A percentile compares a stretch with the other conserved stretches of the same genome.
phyloP scores from a whole-genome alignment of 139 green algal genomes.

The Chlorella sp. region DNA sequence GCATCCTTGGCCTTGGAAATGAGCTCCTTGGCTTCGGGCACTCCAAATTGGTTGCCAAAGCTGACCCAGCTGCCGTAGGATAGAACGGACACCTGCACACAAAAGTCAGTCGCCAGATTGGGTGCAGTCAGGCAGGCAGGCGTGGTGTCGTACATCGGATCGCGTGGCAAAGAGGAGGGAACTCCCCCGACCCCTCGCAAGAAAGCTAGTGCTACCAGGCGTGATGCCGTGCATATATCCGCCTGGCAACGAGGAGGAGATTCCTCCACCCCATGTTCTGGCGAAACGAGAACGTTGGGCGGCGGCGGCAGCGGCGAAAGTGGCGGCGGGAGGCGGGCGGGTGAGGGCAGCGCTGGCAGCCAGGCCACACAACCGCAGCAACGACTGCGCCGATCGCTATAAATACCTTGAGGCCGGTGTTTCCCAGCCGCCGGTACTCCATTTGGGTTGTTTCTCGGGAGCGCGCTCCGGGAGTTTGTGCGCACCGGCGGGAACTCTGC shows the following conservation, averaged over 20 bases:
- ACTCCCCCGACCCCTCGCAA: too few relatives aligned
- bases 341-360: background rate
- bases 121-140: background rate
- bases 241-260: background rate
- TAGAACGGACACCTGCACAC: constrained; percentile 66
- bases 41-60: constrained; percentile 64
- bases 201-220: too few relatives aligned
- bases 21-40: constrained; percentile 71
- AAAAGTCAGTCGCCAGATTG: background rate
- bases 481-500: too few relatives aligned
- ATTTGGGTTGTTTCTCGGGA: constrained; percentile 33
- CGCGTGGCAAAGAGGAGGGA: background rate
- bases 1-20: constrained; percentile 58
- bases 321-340: background rate
- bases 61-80: constrained; percentile 77
- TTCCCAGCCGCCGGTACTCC: constrained; percentile 69
- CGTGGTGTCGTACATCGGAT: background rate
- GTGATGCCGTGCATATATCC: too few relatives aligned
- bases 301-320: background rate
- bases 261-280: too few relatives aligned
- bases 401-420: constrained; percentile 62
- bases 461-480: too few relatives aligned
- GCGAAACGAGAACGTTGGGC: too few relatives aligned
- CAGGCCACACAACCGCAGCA: background rate
- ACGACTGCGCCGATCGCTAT: too few relatives aligned